These are phyloP conservation scores for Daucus carota DNA, from an alignment of 129 eudicot species.

Conservation along the genomic window DH1_v3.0 NC_030386.2:33864501-33865000, in stretches of 20 bases:
- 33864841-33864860: background rate
- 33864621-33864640: slow-evolving; percentile 46
- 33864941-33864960: background rate
- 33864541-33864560: slow-evolving; percentile 49
- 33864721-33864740: slow-evolving; percentile 61
- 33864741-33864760: slow-evolving; percentile 51
- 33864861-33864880: background rate
- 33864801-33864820: slow-evolving; percentile 61
- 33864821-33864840: background rate
- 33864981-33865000: background rate
- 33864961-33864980: background rate
- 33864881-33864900: background rate
- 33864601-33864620: slow-evolving; percentile 69
- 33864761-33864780: slow-evolving; percentile 49
- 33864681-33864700: slow-evolving; percentile 84
- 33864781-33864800: slow-evolving; percentile 79
- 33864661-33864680: slow-evolving; percentile 56
- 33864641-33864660: slow-evolving; percentile 39
- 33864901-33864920: background rate
- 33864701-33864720: slow-evolving; percentile 53
- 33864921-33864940: background rate
- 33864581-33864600: slow-evolving; percentile 84
- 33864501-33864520: slow-evolving; percentile 21
- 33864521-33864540: slow-evolving; percentile 50
- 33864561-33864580: slow-evolving; percentile 68